Evolutionary conservation across 371 early-diverging fungal species (phyloP), one percentile per base, ranked within the genome.

Genomic region (Mortierella polycephala): DNA sequence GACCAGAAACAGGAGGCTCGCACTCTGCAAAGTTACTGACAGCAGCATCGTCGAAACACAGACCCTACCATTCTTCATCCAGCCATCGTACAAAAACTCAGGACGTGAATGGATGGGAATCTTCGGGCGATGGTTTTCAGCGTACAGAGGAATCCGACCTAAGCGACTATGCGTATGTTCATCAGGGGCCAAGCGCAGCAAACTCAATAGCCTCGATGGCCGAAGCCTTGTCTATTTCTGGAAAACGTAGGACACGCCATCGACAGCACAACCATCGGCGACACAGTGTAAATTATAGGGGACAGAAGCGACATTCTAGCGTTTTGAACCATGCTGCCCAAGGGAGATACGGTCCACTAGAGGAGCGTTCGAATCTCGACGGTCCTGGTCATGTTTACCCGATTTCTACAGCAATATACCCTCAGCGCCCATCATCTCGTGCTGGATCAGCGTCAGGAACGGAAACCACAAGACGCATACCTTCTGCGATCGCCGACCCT

Each of bases 41-140:
- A 20, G 21, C 47, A 30, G 18, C 61, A 2, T 54, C 61, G 7
- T 10, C 41, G 40, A 73, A 67, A 46, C 53, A 54, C 21, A 52
- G 49, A 39, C 51, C 57, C 0, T 61, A 61, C 1, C 20, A 41
- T 11, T 62, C 57, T 42, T 44, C 41, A 2, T 3, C 45, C 2
- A 46, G 42, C 30, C 21, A 50, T 9, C 40, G 39, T 13, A 41
- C 14, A 12, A 10, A 16, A 7, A 58, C 21, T 10, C 53, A 57
- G n/a, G 69, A 74, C 8, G 46, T 60, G n/a, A 65, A 74, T 7
- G 68, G 53, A n/a, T 62, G 60, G 75, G 49, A 44, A 0, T 69
- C 69, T 30, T 54, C 75, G 2, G 51, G 23, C 4, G 60, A 57
- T 6, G 51, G 41, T 44, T 57, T 51, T 20, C 20, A 59, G 37